phyloP scores from a whole-genome alignment of 495 filamentous ascomycete genomes.

The Xanthoparmelia taractica region DNA sequence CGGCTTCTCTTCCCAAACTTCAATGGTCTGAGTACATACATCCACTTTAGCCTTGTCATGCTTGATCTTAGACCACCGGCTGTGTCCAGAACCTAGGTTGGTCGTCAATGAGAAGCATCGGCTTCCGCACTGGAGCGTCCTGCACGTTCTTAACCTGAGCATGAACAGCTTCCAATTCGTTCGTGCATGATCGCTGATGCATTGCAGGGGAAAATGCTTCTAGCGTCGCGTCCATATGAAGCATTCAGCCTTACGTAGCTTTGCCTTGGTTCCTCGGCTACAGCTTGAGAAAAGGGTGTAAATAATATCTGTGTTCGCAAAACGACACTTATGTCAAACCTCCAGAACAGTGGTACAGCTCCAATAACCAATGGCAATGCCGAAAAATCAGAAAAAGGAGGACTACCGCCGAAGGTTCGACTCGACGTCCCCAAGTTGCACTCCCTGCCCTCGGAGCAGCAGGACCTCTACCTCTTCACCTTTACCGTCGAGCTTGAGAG shows the following conservation, averaged over 20 bases:
- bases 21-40: conserved; percentile 24
- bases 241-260: not conserved
- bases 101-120: conserved; percentile 29
- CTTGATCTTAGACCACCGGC: conserved; percentile 85
- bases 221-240: not conserved
- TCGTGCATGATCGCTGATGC: not conserved
- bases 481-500: conserved; percentile 78
- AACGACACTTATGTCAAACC: conserved; percentile 21
- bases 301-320: not conserved
- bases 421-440: conserved; percentile 85
- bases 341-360: conserved; percentile 8
- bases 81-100: conserved; percentile 60
- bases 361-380: conserved; percentile 16
- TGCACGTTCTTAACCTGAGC: not conserved
- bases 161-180: not conserved
- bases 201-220: not conserved
- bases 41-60: conserved; percentile 88
- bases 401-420: conserved; percentile 35
- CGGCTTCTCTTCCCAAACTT: not conserved
- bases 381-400: conserved; percentile 6
- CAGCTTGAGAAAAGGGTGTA: not conserved
- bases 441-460: conserved; percentile 86
- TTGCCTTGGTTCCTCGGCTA: not conserved
- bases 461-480: conserved; percentile 85
- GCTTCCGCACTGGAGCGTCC: conserved; percentile 1